phyloP scores from a whole-genome alignment of 345 rosid genomes.

The Eucalyptus melliodora region DNA sequence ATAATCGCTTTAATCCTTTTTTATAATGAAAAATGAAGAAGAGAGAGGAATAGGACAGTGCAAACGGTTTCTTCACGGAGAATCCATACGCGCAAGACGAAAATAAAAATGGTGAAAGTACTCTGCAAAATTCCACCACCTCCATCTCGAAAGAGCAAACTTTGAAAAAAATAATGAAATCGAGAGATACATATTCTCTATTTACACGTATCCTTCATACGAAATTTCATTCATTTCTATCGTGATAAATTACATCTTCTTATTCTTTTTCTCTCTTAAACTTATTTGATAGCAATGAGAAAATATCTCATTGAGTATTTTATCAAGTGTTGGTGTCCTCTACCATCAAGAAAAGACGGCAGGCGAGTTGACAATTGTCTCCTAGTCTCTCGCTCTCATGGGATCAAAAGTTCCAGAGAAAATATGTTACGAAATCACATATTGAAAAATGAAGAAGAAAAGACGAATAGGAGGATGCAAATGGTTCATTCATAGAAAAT shows the following conservation, averaged over 20 bases:
- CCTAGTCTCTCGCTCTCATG: neutral
- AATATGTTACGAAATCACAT: neutral
- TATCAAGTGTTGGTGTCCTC: neutral
- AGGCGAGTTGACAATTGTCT: neutral
- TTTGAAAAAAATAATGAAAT: too few species aligned
- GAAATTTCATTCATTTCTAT: too few species aligned
- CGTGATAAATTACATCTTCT: too few species aligned
- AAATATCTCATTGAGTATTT: too few species aligned
- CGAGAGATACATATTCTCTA: neutral
- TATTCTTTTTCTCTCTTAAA: too few species aligned
- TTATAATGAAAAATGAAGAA: neutral
- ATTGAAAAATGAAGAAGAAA: neutral
- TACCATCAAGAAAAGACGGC: neutral
- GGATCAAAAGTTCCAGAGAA: neutral
- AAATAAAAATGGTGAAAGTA: neutral
- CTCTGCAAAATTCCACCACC: neutral
- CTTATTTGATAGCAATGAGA: too few species aligned
- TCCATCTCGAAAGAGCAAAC: neutral
- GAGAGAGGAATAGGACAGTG: neutral
- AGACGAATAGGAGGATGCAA: neutral
- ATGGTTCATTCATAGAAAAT: neutral
- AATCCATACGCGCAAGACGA: neutral
- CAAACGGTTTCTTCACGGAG: neutral
- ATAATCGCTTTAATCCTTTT: neutral
- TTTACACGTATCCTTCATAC: rapidly evolving